These are phyloP conservation scores for Debaryomyces fabryi DNA, from an alignment of 1,139 yeast species.

Conservation along the genomic window DNA sequence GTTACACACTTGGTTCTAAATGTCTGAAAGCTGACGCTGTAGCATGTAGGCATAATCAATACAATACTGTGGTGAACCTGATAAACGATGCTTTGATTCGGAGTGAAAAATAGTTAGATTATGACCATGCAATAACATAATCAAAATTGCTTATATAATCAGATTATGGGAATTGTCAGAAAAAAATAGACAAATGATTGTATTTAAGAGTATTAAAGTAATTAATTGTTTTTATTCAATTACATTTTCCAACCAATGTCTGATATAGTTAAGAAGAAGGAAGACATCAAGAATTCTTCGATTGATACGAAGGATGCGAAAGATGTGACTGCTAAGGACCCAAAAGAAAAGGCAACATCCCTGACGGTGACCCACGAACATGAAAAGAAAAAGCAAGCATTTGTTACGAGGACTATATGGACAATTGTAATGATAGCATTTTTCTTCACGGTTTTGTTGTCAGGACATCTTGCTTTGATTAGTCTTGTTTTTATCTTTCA, in stretches of 20 bases:
- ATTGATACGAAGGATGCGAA: background rate
- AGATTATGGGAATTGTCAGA: constrained; percentile 1
- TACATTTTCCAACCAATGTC: constrained; percentile 2
- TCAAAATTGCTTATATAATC: background rate
- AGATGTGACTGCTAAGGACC: constrained; percentile 1
- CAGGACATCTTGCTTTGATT: constrained; percentile 87
- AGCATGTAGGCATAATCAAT: background rate
- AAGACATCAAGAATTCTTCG: constrained; percentile 7
- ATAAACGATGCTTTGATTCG: background rate
- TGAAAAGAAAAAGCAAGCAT: constrained; percentile 78
- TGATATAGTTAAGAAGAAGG: constrained; percentile 4
- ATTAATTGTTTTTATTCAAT: constrained; percentile 2
- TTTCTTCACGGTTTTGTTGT: constrained; percentile 71
- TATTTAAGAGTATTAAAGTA: background rate
- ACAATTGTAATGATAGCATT: constrained; percentile 85
- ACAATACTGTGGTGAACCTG: background rate
- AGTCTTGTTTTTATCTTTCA: constrained; percentile 72
- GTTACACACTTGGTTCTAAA: background rate
- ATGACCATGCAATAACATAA: background rate
- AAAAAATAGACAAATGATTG: constrained; percentile 4
- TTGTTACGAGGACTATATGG: constrained; percentile 91
- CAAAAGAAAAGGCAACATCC: constrained; percentile 21
- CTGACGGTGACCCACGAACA: constrained; percentile 27
- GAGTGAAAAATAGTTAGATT: background rate
- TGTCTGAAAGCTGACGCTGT: background rate